Evolutionary conservation across 139 green algal species (phyloP), one percentile per base, ranked within the genome.

Genomic region (Pedinophyceae sp.): DNA sequence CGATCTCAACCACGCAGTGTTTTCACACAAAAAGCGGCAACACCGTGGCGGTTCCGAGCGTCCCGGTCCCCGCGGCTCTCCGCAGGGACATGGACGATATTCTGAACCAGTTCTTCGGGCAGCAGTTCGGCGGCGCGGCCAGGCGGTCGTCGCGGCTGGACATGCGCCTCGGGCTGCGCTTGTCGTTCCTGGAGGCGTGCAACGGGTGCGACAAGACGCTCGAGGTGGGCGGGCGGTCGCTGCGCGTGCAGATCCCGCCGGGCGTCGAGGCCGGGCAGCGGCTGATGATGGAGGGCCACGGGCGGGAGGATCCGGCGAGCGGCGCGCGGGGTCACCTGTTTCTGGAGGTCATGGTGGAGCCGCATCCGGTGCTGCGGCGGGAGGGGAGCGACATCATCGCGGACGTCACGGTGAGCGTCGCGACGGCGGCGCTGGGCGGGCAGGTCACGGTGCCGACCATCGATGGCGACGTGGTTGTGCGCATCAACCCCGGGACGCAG

Each of bases 101-200:
- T 2, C 73, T 76, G n/a, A 22, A 48, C 2, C 45, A 59, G 28
- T 64, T 79, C 20, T 76, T 78, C 52, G 63, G 62, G 34, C 10
- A 13, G 7, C 34, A 7, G 34, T 43, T 43, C 34, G 34, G 34
- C 10, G 34, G 10, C 10, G 10, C 10, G 10, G 34, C 10, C 10
- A 13, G 34, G 13, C 34, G 34, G 10, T 7, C 10, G 34, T 13
- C 10, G 34, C 10, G 34, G 10, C 34, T 7, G 34, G 34, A 43
- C 34, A 13, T 13, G 10, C 34, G 34, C 34, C 10, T 13, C 10
- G 34, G 7, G 34, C 10, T 43, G 34, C 34, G 13, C 10, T 13
- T 43, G 34, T 19, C 10, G 10, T 43, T 43, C 34, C 7, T 43
- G 34, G 34, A 43, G 34, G 34, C 34, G 10, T 7, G 7, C 10